Conservation (phyloP, 352 stramenopile species). For the Pseudoperonospora humuli region DNA sequence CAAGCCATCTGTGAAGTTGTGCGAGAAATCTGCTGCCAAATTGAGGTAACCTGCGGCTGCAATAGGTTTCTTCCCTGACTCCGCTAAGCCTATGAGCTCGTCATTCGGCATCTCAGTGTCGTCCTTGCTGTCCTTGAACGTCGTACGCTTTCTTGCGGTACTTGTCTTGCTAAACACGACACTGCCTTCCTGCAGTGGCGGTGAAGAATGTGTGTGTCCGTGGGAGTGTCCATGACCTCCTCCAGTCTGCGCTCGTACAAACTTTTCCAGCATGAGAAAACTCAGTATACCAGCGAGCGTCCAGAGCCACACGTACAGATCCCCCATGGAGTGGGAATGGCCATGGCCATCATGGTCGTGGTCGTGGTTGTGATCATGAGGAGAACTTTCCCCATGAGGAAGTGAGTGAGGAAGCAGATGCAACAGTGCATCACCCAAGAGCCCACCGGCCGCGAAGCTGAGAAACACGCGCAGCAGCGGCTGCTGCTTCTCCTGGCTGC, state of each 20-base stretch:
- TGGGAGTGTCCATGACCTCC: slow-evolving; percentile 32
- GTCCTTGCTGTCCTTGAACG: slow-evolving; percentile 30
- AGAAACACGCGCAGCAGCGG: slow-evolving; percentile 76
- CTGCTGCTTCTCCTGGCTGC: slow-evolving; percentile 52
- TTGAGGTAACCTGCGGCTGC: slow-evolving; percentile 86
- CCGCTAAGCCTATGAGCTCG: slow-evolving; percentile 6
- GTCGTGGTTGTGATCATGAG: slow-evolving; percentile 25
- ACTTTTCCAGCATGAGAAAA: slow-evolving; percentile 80
- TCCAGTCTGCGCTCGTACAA: slow-evolving; percentile 58
- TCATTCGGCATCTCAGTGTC: slow-evolving; percentile 15
- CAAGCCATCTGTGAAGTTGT: slow-evolving; percentile 92
- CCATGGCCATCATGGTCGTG: slow-evolving; percentile 38
- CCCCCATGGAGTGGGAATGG: slow-evolving; percentile 52
- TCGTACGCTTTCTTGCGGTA: slow-evolving; percentile 28
- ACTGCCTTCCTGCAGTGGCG: slow-evolving; percentile 18
- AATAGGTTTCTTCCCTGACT: slow-evolving; percentile 34
- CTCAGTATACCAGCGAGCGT: slow-evolving; percentile 61
- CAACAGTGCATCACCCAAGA: slow-evolving; percentile 87
- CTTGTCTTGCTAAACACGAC: slow-evolving; percentile 8
- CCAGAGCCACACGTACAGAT: slow-evolving; percentile 71
- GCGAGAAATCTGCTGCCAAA: slow-evolving; percentile 84
- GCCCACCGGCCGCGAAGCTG: slow-evolving; percentile 79
- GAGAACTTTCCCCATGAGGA: slow-evolving; percentile 17
- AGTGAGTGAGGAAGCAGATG: slow-evolving; percentile 88
- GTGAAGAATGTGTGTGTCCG: slow-evolving; percentile 18